These are phyloP conservation scores for Neurospora sp. DNA, from an alignment of 495 filamentous ascomycete genomes.

Conservation along the genomic window DNA sequence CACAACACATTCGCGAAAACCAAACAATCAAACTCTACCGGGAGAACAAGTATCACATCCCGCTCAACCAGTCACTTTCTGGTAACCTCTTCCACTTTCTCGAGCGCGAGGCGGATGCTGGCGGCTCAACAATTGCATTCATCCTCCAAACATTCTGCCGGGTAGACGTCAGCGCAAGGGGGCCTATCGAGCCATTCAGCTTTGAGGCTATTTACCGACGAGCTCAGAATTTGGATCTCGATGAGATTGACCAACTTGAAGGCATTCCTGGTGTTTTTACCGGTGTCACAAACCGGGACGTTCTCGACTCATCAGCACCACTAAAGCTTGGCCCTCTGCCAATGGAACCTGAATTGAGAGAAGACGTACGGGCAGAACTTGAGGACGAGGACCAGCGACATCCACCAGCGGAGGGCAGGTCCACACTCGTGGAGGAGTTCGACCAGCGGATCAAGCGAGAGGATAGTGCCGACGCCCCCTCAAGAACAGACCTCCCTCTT, in stretches of 20 bases:
- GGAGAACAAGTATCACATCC: constrained; percentile 76
- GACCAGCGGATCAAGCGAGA: constrained; percentile 83
- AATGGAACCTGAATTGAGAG: constrained; percentile 65
- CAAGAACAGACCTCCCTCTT: constrained; percentile 65
- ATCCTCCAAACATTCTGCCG: constrained; percentile 67
- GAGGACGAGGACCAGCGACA: constrained; percentile 66
- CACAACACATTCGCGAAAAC: constrained; percentile 67
- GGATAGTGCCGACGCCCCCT: constrained; percentile 72
- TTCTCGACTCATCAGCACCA: constrained; percentile 43
- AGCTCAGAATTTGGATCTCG: constrained; percentile 35
- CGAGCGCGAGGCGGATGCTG: constrained; percentile 68
- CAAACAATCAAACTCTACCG: constrained; percentile 64
- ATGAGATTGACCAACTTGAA: constrained; percentile 76
- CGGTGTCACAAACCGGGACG: constrained; percentile 67
- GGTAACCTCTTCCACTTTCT: constrained; percentile 77
- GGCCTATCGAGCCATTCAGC: constrained; percentile 65
- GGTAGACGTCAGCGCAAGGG: constrained; percentile 63
- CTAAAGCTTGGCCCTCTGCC: constrained; percentile 71
- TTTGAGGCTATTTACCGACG: constrained; percentile 74
- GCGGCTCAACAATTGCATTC: constrained; percentile 63
- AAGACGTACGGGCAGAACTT: constrained; percentile 74
- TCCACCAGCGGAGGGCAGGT: constrained; percentile 54
- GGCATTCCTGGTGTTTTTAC: constrained; percentile 88
- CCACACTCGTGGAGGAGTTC: constrained; percentile 63
- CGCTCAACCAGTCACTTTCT: constrained; percentile 69